Conservation (phyloP, 192 early-diverging fungal genomes). For the Podila horticola region DNA sequence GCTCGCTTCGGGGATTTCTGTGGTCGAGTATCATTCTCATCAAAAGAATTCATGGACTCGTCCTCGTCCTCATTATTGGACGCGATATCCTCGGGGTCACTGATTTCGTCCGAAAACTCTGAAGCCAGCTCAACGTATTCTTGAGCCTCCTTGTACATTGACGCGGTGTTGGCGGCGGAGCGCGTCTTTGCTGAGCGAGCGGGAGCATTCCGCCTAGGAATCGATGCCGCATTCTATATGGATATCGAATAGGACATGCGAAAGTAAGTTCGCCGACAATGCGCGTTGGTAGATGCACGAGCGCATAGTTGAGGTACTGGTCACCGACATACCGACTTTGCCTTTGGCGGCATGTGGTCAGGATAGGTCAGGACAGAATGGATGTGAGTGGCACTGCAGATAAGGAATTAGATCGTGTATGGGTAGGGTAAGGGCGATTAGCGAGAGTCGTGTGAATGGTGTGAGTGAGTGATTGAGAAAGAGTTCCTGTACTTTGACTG, state of each 20-base stretch:
- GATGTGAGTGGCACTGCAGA: background rate
- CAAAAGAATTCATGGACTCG: constrained; percentile 2
- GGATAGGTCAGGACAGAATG: background rate
- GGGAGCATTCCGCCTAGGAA: constrained; percentile 20
- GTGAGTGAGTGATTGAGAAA: too few relatives aligned
- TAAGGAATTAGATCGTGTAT: background rate
- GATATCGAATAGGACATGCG: background rate
- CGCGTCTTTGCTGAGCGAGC: constrained; percentile 32
- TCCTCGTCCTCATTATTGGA: background rate
- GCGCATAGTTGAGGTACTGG: background rate
- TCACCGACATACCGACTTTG: constrained; percentile 11
- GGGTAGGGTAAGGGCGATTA: background rate
- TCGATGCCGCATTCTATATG: constrained; percentile 8
- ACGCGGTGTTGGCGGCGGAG: constrained; percentile 33
- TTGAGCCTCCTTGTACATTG: constrained; percentile 39
- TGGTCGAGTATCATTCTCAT: constrained; percentile 4
- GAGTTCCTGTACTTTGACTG: too few relatives aligned
- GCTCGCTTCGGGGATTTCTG: background rate
- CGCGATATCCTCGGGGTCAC: constrained; percentile 31
- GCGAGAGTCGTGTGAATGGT: too few relatives aligned
- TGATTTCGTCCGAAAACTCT: constrained; percentile 24
- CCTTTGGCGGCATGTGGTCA: constrained; percentile 32
- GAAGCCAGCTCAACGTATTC: constrained; percentile 4
- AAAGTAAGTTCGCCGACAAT: background rate
- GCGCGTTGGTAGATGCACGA: background rate